Evolutionary conservation across 2,329 filamentous ascomycete genomes (phyloP).

Genomic region (Beauveria pseudobassiana): DNA sequence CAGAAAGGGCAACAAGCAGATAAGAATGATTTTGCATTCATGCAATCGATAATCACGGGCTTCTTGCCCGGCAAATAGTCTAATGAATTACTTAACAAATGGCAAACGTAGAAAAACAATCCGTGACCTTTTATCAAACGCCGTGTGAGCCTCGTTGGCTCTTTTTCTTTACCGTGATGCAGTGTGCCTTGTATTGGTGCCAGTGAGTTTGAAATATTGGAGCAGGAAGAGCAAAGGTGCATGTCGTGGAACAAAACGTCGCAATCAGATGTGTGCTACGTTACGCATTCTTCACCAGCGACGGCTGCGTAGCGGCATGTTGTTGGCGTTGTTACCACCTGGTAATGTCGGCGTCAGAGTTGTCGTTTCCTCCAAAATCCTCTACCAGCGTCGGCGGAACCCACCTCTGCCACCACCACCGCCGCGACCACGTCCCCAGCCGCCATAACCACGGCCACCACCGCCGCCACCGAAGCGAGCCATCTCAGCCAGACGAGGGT

Average conservation of each 20-base stretch:
- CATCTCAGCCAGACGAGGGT: constrained; percentile 94
- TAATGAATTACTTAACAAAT: constrained; percentile 6
- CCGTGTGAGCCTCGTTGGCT: constrained; percentile 16
- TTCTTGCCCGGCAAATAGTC: constrained; percentile 10
- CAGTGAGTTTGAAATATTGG: constrained; percentile 5
- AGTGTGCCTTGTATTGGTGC: constrained; percentile 1
- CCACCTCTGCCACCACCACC: constrained; percentile 43
- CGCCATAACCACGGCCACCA: constrained; percentile 65
- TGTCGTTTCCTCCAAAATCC: constrained; percentile 16
- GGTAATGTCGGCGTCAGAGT: constrained; percentile 21
- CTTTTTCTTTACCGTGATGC: constrained; percentile 12
- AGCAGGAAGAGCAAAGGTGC: constrained; percentile 5
- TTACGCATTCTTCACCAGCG: constrained; percentile 36
- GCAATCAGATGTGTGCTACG: constrained; percentile 4
- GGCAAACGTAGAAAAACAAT: constrained; percentile 12
- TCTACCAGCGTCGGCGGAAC: constrained; percentile 27
- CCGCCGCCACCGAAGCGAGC: constrained; percentile 82
- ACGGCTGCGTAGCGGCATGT: constrained; percentile 40
- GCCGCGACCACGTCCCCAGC: constrained; percentile 61
- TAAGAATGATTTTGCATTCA: not conserved
- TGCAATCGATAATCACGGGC: constrained; percentile 6
- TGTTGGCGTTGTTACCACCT: constrained; percentile 42
- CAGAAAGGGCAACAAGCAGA: not conserved
- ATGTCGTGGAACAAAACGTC: constrained; percentile 7
- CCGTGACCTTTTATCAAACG: constrained; percentile 27